Base-by-base conservation (phyloP, 1,284 basidiomycete species). In the Mycena citricolor region DNA sequence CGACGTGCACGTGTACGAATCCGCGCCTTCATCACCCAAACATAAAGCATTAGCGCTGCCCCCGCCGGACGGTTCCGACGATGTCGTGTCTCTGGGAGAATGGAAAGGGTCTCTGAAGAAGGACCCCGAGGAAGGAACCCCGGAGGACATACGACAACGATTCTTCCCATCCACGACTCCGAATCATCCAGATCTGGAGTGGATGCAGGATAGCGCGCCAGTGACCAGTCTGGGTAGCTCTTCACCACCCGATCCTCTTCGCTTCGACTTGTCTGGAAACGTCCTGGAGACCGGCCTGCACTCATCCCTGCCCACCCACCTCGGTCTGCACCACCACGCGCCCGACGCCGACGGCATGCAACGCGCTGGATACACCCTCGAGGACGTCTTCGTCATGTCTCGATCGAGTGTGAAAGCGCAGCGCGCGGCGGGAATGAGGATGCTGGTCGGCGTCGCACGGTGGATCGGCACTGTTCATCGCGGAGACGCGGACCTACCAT, bases 251-350 rank as follows among this genome's bases (percentile, higher is more conserved):
- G 56, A 60, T 20, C 56, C 63, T 6, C 62, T 80, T 19, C 79
- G 89, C 2, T 94, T 93, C 58, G 86, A 93, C 61, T 73, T 94
- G 2, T 71, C 76, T 0, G 92, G 90, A 5, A 69, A 66, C 4
- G 75, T 78, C 0, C 82, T 94, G 13, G 69, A 85, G 0, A 49
- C 67, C 0, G 61, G 70, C 1, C 50, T 79, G 2, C 74, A 79
- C 2, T 61, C 69, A 0, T 68, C 68, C 2, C 65, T 94, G 4
- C 90, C 91, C 0, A 85, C 86, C 0, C 83, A 92, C 63, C 74
- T 92, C 2, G 94, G 94, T 1, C 70, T 97, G 17, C 94, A 97
- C 63, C 94, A 97, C 61, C 94, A 97, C 49, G 81, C 90, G 0
- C 51, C 51, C 0, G 51, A 52, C 17, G 47, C 43, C n/a, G 87